These are phyloP conservation scores for Cladosporium sp. DNA, from an alignment of 2,329 filamentous ascomycete genomes.

Conservation along the genomic window DNA sequence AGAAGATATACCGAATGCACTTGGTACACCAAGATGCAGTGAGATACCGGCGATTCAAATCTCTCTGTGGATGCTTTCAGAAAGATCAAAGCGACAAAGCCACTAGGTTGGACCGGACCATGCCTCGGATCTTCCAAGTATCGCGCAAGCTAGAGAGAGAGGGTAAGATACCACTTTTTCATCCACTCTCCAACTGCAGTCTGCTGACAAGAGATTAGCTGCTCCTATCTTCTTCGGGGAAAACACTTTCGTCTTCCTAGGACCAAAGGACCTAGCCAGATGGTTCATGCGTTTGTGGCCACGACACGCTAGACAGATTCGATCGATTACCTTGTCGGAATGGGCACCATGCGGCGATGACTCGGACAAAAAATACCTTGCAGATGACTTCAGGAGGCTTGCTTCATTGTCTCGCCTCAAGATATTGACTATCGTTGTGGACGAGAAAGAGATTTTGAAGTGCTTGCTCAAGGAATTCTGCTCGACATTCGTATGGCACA, in stretches of 20 bases:
- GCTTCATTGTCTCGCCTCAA: background rate
- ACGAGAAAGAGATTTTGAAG: background rate
- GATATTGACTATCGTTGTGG: background rate
- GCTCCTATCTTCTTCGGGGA: conserved; percentile 22
- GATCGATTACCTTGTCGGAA: background rate
- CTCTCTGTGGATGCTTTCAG: background rate
- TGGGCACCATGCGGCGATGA: background rate
- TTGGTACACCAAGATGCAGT: background rate
- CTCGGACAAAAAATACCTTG: background rate
- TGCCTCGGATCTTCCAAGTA: background rate
- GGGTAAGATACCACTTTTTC: background rate
- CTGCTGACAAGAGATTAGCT: conserved; percentile 6
- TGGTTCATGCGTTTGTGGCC: background rate
- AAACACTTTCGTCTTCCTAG: background rate
- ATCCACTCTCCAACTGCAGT: too few species aligned
- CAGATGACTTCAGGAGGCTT: background rate
- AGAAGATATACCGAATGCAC: background rate
- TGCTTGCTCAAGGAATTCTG: background rate
- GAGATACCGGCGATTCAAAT: background rate
- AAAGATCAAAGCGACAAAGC: background rate
- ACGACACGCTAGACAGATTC: background rate
- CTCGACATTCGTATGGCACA: background rate
- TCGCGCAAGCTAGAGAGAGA: background rate
- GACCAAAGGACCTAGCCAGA: background rate
- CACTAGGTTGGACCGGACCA: background rate